Evolutionary conservation across 1,139 yeast species (phyloP).

Genomic region (Yamadazyma sp.): DNA sequence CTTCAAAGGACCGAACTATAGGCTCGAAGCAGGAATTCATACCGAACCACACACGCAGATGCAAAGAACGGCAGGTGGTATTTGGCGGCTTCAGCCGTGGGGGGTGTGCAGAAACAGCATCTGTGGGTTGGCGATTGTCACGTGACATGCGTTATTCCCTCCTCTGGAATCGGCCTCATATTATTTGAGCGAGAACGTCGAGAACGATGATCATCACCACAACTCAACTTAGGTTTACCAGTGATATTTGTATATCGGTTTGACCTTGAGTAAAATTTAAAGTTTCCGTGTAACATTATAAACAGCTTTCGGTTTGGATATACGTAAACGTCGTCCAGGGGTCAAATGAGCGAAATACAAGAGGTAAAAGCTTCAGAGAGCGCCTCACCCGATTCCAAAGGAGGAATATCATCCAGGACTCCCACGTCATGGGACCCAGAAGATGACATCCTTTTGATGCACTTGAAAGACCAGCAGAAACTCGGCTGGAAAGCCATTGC

Average conservation of each 20-base stretch:
- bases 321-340: too few species aligned
- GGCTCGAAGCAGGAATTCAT: too few species aligned
- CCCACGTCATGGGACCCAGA: conserved; percentile 79
- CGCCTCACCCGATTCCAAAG: conserved; percentile 18
- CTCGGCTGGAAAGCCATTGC: conserved; percentile 80
- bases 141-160: background rate
- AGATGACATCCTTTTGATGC: conserved; percentile 66
- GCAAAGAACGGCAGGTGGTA: too few species aligned
- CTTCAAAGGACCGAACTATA: too few species aligned
- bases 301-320: too few species aligned
- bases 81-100: too few species aligned
- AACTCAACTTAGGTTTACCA: background rate
- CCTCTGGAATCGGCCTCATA: background rate
- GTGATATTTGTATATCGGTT: too few species aligned
- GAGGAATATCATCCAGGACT: conserved; percentile 33
- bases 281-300: too few species aligned
- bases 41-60: too few species aligned
- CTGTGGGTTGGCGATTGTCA: too few species aligned
- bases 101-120: too few species aligned
- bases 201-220: conserved; percentile 15
- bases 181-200: conserved; percentile 10
- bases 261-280: too few species aligned
- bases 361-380: conserved; percentile 8
- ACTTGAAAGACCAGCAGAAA: conserved; percentile 67
- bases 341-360: conserved; percentile 7